Evolutionary conservation across 495 filamentous ascomycete genomes (phyloP).

Genomic region (Collariella sp.): DNA sequence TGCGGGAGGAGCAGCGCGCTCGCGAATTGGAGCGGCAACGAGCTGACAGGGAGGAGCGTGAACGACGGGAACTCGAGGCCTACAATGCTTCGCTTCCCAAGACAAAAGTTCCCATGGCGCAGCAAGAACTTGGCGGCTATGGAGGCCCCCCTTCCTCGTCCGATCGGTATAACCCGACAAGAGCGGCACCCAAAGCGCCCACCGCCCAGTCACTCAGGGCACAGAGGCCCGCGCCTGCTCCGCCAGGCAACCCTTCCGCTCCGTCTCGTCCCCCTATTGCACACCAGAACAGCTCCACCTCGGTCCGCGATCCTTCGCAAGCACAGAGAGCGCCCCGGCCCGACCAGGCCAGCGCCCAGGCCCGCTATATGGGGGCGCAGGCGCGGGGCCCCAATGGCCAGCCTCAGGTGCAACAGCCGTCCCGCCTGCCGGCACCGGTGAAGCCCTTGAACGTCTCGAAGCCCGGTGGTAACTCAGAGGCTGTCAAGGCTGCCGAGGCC

Average conservation of each 20-base stretch:
- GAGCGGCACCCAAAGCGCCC: slow-evolving; percentile 53
- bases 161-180: slow-evolving; percentile 74
- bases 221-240: slow-evolving; percentile 44
- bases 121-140: slow-evolving; percentile 69
- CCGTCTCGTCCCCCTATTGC: slow-evolving; percentile 32
- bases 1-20: slow-evolving; percentile 44
- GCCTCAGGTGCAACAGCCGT: slow-evolving; percentile 39
- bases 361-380: slow-evolving; percentile 34
- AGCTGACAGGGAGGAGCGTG: slow-evolving; percentile 57
- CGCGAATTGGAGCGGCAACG: slow-evolving; percentile 42
- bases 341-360: slow-evolving; percentile 20
- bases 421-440: slow-evolving; percentile 60
- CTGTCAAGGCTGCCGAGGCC: slow-evolving; percentile 71
- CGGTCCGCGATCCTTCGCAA: slow-evolving; percentile 20
- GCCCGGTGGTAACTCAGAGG: slow-evolving; percentile 52
- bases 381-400: slow-evolving; percentile 28
- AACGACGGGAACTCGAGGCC: slow-evolving; percentile 64
- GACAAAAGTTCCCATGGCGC: slow-evolving; percentile 62
- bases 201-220: slow-evolving; percentile 43
- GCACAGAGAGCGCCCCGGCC: slow-evolving; percentile 22
- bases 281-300: slow-evolving; percentile 35
- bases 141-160: slow-evolving; percentile 40
- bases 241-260: slow-evolving; percentile 32
- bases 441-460: slow-evolving; percentile 94
- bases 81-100: slow-evolving; percentile 85